Percentiles rank a stretch among this genome's conserved stretches.
phyloP scores from a whole-genome alignment of 2,329 filamentous ascomycete species.

The Stemphylium vesicarium region DNA sequence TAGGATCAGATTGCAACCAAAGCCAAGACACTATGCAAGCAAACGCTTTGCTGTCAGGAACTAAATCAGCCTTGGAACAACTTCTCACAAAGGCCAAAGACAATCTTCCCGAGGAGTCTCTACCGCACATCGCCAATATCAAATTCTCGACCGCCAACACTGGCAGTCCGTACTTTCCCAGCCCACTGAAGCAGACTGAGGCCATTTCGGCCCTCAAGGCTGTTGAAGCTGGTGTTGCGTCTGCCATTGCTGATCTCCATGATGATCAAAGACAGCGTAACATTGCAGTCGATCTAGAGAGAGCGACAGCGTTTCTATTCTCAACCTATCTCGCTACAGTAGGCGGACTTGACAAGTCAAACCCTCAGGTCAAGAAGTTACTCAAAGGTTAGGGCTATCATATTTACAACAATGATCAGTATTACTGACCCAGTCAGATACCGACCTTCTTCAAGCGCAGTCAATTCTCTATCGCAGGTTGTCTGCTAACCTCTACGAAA shows the following conservation, averaged over 20 bases:
- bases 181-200: constrained; percentile 61
- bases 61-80: constrained; percentile 39
- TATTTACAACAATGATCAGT: background rate
- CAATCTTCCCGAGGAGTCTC: constrained; percentile 44
- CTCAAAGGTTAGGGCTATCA: constrained; percentile 47
- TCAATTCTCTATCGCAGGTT: constrained; percentile 74
- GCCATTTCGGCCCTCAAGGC: constrained; percentile 64
- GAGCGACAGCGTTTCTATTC: constrained; percentile 63
- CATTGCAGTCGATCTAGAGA: constrained; percentile 61
- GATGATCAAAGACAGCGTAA: constrained; percentile 52
- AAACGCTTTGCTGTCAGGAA: constrained; percentile 45
- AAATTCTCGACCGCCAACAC: constrained; percentile 47
- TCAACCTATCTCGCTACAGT: constrained; percentile 65
- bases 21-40: constrained; percentile 16
- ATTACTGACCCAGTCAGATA: constrained; percentile 60
- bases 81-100: constrained; percentile 41
- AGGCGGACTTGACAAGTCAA: constrained; percentile 55
- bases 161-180: constrained; percentile 50
- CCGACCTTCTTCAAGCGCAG: constrained; percentile 73
- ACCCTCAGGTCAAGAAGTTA: constrained; percentile 55
- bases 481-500: constrained; percentile 75
- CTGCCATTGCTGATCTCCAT: constrained; percentile 64
- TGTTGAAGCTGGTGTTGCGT: constrained; percentile 65
- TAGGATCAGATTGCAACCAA: constrained; percentile 25
- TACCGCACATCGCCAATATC: constrained; percentile 36